These are phyloP conservation scores for Aurinia saxatilis DNA, from an alignment of 345 rosid genomes.

Conservation along the genomic window DNA sequence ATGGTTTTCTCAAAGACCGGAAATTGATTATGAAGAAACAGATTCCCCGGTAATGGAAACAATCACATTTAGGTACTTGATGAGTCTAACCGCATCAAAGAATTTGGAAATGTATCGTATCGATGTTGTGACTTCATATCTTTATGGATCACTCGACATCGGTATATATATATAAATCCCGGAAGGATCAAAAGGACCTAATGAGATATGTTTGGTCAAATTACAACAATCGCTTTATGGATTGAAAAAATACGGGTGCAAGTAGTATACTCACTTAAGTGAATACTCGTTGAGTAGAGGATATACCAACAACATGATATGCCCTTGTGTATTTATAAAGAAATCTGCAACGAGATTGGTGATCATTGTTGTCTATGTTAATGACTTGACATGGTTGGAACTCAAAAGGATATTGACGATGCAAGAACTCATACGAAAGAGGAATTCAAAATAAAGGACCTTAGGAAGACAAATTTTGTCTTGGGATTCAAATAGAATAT, in stretches of 20 bases:
- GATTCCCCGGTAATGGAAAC: no score
- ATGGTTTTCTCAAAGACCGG: no score
- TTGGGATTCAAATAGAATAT: neutral
- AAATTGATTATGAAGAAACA: no score
- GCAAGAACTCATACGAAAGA: neutral
- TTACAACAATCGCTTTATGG: neutral
- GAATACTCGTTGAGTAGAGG: neutral
- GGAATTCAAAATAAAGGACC: neutral
- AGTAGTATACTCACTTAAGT: neutral
- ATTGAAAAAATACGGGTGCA: neutral
- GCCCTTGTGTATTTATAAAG: neutral
- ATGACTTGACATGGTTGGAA: neutral
- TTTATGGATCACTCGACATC: no score
- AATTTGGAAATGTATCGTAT: no score
- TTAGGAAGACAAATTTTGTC: neutral
- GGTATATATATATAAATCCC: no score
- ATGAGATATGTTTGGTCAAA: neutral
- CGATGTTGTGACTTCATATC: no score
- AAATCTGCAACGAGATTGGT: neutral
- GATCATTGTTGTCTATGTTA: neutral
- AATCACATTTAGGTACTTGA: no score
- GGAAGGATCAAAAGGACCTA: neutral
- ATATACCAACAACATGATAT: neutral
- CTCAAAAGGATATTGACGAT: neutral
- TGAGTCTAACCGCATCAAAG: no score